phyloP scores from a whole-genome alignment of 352 stramenopile genomes.

The Hyaloperonospora brassicae region DNA sequence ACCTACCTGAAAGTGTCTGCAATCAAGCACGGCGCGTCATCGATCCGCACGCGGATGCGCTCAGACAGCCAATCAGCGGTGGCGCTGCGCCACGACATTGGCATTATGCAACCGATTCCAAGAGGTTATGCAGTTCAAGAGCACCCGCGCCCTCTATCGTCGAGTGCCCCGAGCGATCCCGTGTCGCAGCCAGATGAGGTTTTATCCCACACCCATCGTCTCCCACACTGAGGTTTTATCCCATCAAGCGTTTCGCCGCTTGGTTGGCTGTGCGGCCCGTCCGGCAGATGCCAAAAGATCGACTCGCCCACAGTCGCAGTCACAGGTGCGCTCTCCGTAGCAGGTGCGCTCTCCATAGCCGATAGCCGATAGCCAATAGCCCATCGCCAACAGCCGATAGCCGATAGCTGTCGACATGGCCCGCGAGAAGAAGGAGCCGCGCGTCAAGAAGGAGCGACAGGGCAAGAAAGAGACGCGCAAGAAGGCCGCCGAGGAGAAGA shows the following conservation, averaged over 20 bases:
- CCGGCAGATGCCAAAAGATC: no score
- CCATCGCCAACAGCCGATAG: no score
- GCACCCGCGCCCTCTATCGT: neutral
- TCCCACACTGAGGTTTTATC: constrained; percentile 20
- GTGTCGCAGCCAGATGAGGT: constrained; percentile 5
- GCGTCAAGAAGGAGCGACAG: constrained; percentile 68
- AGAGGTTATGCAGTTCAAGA: constrained; percentile 10
- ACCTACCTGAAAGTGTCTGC: constrained; percentile 25
- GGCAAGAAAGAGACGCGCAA: constrained; percentile 75
- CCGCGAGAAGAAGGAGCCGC: constrained; percentile 43
- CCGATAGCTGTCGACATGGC: constrained; percentile 4
- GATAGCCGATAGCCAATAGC: no score
- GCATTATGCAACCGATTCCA: neutral
- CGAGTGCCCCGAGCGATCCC: neutral
- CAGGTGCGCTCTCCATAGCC: no score
- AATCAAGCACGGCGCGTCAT: constrained; percentile 5
- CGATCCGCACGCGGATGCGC: constrained; percentile 12
- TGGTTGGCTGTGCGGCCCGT: no score
- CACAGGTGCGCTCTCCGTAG: no score
- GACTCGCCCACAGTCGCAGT: no score
- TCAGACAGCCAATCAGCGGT: constrained; percentile 25
- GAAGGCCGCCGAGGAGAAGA: constrained; percentile 71
- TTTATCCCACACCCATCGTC: constrained; percentile 7
- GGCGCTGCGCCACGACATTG: constrained; percentile 1
- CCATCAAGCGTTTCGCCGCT: neutral